These are phyloP conservation scores for Erucastrum elatum DNA, from an alignment of 345 rosid genomes.

Conservation along the genomic window DNA sequence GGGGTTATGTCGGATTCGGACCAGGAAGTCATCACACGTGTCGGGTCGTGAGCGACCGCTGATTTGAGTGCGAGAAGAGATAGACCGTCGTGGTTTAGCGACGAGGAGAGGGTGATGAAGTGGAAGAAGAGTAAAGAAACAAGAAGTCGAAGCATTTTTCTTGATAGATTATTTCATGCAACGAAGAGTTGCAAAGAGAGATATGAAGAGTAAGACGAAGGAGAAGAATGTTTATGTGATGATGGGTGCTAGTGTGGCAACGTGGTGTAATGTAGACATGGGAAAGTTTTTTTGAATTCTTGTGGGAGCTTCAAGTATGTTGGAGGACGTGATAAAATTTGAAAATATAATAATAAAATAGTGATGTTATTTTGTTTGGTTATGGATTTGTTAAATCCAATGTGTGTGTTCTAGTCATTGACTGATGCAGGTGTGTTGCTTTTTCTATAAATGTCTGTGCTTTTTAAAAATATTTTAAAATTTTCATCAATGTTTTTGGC, in stretches of 20 bases:
- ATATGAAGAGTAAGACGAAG: conserved; percentile 29
- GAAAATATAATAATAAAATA: neutral
- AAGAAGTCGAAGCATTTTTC: conserved; percentile 17
- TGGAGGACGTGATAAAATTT: conserved; percentile 25
- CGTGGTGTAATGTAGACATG: conserved; percentile 33
- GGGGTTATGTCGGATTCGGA: conserved; percentile 72
- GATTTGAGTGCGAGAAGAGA: conserved; percentile 88
- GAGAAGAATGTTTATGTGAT: conserved; percentile 14
- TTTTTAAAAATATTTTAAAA: neutral
- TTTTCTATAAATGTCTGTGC: conserved; percentile 1
- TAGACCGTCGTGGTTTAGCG: conserved; percentile 74
- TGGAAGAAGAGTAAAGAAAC: conserved; percentile 18
- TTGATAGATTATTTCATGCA: conserved; percentile 38
- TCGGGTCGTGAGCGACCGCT: conserved; percentile 67
- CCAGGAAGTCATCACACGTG: conserved; percentile 62
- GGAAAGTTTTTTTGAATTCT: conserved; percentile 26
- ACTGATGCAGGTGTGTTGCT: conserved; percentile 30
- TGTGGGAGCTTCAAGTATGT: conserved; percentile 25
- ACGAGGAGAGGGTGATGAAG: conserved; percentile 29
- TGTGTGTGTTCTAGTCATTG: neutral
- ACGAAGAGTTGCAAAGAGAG: conserved; percentile 62
- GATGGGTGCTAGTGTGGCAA: conserved; percentile 14
- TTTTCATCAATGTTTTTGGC: neutral
- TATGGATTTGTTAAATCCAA: conserved; percentile 19
- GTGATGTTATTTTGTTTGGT: neutral